Evolutionary conservation across 345 rosid species (phyloP), one percentile per base, ranked within the genome.

Genomic region (Zanthoxylum bungeanum): DNA sequence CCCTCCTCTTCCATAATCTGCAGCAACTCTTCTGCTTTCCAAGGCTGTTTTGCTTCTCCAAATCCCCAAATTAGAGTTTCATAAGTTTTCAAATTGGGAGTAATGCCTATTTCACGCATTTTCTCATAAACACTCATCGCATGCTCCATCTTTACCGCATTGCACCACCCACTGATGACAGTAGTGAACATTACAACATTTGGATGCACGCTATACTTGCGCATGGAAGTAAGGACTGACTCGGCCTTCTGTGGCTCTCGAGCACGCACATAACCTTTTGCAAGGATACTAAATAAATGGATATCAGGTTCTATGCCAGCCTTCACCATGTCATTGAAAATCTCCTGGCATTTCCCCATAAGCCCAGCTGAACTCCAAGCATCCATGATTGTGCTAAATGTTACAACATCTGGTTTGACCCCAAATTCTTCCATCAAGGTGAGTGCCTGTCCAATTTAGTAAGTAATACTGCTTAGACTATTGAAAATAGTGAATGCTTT

Each of bases 11-110:
- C 84, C 93, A 93, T 93, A 16, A 68, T 56, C 74, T 82, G 82
- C 69, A 93, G 37, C 73, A 93, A 71, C 58, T 91, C 93, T 81
- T 89, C 96, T 5, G 90, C 96, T 83, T 85, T 85, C 93, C 91
- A 76, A 2, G 98, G 98, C 75, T 85, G 96, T 58, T 83, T 91
- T 14, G 88, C 90, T 80, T 93, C 97, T 62, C 92, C 93, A 49
- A 68, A 92, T 44, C 96, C 98, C 97, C 96, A 89, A 68, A 93
- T 87, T 50, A 93, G 76, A 52, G 98, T 93, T 83, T 93, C 97
- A 12, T 82, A 93, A 58, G 97, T 87, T 62, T 89, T 87, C 84
- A 85, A 77, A 77, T 89, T 93, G 7, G 98, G 93, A 40, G 77
- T 73, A 49, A 90, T 52, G 30, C 89, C 86, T 0, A 60, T 65